Evolutionary conservation across 148 eudicot species (phyloP).

Genomic region (Rhododendron henanense): DNA sequence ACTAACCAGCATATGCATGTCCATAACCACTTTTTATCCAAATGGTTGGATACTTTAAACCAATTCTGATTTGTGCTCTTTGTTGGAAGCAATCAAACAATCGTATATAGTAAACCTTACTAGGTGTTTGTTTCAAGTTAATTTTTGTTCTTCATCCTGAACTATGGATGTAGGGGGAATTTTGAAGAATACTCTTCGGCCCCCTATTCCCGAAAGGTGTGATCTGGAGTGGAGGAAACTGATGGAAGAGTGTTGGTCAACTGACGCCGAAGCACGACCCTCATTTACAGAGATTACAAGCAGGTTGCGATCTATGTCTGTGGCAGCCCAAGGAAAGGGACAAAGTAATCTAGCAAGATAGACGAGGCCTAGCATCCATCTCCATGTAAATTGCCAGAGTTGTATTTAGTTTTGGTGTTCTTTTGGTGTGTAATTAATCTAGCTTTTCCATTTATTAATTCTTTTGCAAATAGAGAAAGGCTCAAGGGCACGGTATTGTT

Average conservation of each 20-base stretch:
- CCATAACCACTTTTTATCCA: neutral
- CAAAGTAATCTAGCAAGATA: conserved; percentile 33
- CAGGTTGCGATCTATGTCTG: conserved; percentile 57
- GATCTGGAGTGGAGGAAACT: conserved; percentile 78
- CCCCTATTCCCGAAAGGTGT: conserved; percentile 65
- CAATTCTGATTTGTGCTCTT: neutral
- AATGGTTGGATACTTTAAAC: neutral
- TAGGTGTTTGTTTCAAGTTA: neutral
- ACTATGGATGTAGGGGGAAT: conserved; percentile 60
- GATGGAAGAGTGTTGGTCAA: conserved; percentile 89
- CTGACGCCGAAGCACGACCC: conserved; percentile 64
- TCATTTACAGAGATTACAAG: conserved; percentile 70
- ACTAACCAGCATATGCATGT: neutral
- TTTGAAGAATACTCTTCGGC: conserved; percentile 79
- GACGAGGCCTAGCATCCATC: conserved; percentile 1
- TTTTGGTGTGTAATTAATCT: neutral
- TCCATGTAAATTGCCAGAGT: conserved; percentile 10
- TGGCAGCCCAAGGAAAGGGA: conserved; percentile 39
- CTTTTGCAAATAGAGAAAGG: conserved; percentile 12
- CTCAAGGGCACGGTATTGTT: neutral
- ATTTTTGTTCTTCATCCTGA: neutral
- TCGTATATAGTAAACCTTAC: neutral
- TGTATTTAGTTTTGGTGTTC: neutral
- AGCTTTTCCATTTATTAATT: conserved; percentile 23
- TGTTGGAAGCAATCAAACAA: conserved; percentile 2